A percentile compares a stretch with the other conserved stretches of the same genome.
These are phyloP conservation scores for Biscogniauxia marginata DNA, from an alignment of 2,329 filamentous ascomycete species.

Conservation along the genomic window DNA sequence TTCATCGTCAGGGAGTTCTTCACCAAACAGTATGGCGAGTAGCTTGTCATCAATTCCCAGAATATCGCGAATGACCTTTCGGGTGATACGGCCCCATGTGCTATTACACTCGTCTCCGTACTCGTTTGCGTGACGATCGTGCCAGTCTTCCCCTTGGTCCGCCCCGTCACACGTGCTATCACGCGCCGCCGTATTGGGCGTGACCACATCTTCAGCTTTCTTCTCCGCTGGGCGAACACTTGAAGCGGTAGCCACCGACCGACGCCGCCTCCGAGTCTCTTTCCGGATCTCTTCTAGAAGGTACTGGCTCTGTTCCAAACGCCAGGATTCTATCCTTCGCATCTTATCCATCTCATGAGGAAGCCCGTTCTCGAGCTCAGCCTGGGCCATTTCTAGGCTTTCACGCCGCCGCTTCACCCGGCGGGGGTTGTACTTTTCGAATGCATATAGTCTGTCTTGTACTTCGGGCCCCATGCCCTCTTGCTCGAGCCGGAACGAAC, in stretches of 20 bases:
- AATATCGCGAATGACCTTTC: conserved; percentile 82
- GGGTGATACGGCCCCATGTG: conserved; percentile 78
- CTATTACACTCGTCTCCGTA: conserved; percentile 55
- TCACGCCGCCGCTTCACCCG: conserved; percentile 56
- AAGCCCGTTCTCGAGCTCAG: conserved; percentile 52
- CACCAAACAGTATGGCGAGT: conserved; percentile 83
- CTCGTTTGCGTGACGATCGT: conserved; percentile 49
- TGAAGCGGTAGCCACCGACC: conserved; percentile 32
- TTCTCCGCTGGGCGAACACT: conserved; percentile 22
- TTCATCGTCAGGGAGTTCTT: conserved; percentile 61
- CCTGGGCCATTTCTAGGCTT: conserved; percentile 49
- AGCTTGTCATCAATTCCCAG: conserved; percentile 87
- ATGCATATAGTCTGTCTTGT: conserved; percentile 85
- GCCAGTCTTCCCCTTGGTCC: conserved; percentile 44
- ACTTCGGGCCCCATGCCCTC: conserved; percentile 53
- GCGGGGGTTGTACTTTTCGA: conserved; percentile 79
- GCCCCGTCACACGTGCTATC: conserved; percentile 39
- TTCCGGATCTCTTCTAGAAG: conserved; percentile 86
- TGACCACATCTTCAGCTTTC: conserved; percentile 33
- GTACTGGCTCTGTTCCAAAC: conserved; percentile 82
- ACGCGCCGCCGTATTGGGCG: conserved; percentile 25
- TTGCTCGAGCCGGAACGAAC: conserved; percentile 72
- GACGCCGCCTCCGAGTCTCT: conserved; percentile 70
- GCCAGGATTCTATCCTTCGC: conserved; percentile 86
- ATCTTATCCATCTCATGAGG: conserved; percentile 70